phyloP scores from a whole-genome alignment of 805 yeast genomes.

The Yarrowia sp. region DNA sequence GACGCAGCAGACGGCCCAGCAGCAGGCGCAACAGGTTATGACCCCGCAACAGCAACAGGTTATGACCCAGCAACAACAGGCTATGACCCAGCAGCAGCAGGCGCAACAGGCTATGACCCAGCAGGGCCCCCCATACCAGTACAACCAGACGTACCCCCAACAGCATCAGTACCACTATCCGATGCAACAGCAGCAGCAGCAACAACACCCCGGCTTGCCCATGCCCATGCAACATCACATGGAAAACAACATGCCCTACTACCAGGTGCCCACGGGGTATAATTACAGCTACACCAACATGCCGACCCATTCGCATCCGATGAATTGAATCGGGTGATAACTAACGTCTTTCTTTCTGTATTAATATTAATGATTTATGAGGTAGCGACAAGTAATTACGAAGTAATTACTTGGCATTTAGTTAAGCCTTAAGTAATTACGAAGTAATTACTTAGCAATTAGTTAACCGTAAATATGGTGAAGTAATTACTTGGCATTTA shows the following conservation, averaged over 20 bases:
- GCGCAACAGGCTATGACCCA: not conserved
- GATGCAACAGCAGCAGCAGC: constrained; percentile 31
- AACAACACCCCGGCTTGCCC: constrained; percentile 27
- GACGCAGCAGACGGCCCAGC: constrained; percentile 2
- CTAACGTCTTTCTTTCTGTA: constrained; percentile 35
- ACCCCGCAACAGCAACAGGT: not conserved
- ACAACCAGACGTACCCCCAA: constrained; percentile 33
- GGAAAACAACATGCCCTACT: constrained; percentile 16
- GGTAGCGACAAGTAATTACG: not conserved
- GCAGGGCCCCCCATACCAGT: constrained; percentile 8
- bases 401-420: no score
- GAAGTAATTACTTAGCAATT: no score
- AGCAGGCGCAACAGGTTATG: constrained; percentile 1
- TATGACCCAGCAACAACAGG: no score
- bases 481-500: no score
- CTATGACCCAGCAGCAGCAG: not conserved
- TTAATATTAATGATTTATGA: constrained; percentile 28
- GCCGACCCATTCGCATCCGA: constrained; percentile 34
- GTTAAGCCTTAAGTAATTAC: no score
- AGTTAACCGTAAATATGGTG: no score
- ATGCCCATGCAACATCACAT: constrained; percentile 29
- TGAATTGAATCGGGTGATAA: constrained; percentile 7
- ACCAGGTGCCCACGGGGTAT: constrained; percentile 34
- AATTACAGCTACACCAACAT: constrained; percentile 19
- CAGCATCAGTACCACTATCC: constrained; percentile 35